Base-by-base conservation (phyloP, 1,139 yeast species). In the Pichia sp. region DNA sequence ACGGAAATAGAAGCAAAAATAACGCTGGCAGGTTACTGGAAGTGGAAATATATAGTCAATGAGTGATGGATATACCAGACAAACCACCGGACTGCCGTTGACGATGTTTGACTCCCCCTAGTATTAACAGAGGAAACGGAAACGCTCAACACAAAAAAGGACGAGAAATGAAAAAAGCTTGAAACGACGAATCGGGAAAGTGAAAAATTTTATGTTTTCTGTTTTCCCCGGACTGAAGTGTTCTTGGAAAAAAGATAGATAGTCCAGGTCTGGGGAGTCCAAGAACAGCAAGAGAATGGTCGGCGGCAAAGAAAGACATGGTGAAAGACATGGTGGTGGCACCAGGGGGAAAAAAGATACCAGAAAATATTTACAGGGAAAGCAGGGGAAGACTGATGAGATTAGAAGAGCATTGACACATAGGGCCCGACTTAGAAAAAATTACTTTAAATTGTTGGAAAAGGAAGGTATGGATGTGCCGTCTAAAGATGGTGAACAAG, bases 401-500 rank as follows among this genome's bases (percentile, higher is more conserved):
- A 88, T 88, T 53, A 80, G 82, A 56, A 76, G 74, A 57, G 81
- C 93, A 11, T 72, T 89, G 51, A 74, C 77, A 2, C 94, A 87
- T 56, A 73, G 88, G 49, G 87, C 96, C n/a, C 71, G 93, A 51
- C 72, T 88, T 50, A 76, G 88, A 66, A 84, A 80, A 59, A 80
- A 78, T 45, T 89, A 89, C 59, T 80, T 86, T 66, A 87, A 88
- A 59, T 67, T 87, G 47, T 63, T 87, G 38, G 86, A 86, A 50
- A 74, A 76, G 46, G 93, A 87, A 53, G 89, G 87, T 6, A 65
- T 70, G 37, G 40, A 57, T 4, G 61, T 67, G n/a, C 74, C 76
- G 2, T 67, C 33, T 56, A 45, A 40, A 16, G 44, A 32, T 6
- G 21, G 7, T 6, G 37, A 33, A 7, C 4, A 5, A 10, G n/a